phyloP scores from a whole-genome alignment of 2,329 filamentous ascomycete species.

The Monilinia laxa region DNA sequence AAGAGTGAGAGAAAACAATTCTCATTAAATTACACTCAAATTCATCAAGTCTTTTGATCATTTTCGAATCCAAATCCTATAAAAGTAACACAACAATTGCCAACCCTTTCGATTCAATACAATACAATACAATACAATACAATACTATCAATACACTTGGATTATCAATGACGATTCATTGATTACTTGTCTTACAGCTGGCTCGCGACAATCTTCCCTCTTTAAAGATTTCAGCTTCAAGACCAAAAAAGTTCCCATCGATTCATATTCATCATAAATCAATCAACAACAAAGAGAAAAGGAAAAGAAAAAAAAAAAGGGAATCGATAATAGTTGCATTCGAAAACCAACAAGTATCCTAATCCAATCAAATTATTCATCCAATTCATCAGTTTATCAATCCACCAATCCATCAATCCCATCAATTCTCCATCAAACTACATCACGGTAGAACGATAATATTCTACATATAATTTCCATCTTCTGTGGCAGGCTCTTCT shows the following conservation, averaged over 20 bases:
- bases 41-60: constrained; percentile 4
- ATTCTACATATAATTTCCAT: background rate
- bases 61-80: constrained; percentile 3
- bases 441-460: background rate
- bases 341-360: background rate
- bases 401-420: constrained; percentile 29
- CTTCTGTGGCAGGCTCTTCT: constrained; percentile 21
- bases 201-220: constrained; percentile 14
- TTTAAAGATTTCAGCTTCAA: constrained; percentile 7
- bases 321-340: constrained; percentile 6
- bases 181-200: constrained; percentile 12
- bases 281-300: constrained; percentile 3
- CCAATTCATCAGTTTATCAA: background rate
- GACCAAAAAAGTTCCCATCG: background rate
- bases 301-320: no score
- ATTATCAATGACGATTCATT: constrained; percentile 19
- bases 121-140: background rate
- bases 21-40: background rate
- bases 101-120: background rate
- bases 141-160: background rate
- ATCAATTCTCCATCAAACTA: no score
- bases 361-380: background rate
- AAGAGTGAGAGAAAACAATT: background rate
- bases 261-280: background rate
- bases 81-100: background rate